Percentiles rank a stretch among this genome's conserved stretches.
Conservation (phyloP, 768 basidiomycete genomes). For the Rhodotorula taiwanensis region DNA sequence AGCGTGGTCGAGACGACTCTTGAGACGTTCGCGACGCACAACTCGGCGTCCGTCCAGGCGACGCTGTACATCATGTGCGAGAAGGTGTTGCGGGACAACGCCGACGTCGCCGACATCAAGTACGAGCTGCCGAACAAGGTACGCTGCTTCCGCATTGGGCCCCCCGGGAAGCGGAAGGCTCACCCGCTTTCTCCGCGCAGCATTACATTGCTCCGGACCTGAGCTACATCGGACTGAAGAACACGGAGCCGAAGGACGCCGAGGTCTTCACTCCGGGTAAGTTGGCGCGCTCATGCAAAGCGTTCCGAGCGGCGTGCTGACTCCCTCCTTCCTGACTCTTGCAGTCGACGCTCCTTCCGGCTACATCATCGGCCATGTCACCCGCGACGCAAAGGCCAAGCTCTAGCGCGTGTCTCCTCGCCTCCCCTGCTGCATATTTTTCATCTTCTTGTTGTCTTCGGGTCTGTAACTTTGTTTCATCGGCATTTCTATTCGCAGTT, state of each 20-base stretch:
- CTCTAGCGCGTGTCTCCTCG: conserved; percentile 15
- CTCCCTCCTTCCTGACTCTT: background rate
- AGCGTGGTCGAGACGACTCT: conserved; percentile 61
- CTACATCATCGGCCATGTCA: conserved; percentile 37
- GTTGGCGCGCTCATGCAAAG: too few relatives aligned
- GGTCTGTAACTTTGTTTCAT: too few relatives aligned
- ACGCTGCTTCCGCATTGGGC: background rate
- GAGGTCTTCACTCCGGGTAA: conserved; percentile 61
- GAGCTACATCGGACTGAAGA: conserved; percentile 51
- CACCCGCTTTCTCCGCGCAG: conserved; percentile 47
- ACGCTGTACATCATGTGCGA: conserved; percentile 55
- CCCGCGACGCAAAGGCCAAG: conserved; percentile 27
- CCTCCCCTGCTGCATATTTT: too few relatives aligned
- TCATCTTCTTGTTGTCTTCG: too few relatives aligned
- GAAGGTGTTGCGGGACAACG: conserved; percentile 61
- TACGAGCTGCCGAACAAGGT: conserved; percentile 70
- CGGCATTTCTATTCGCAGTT: too few relatives aligned
- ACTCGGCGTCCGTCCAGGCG: conserved; percentile 70
- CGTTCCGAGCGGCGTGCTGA: background rate
- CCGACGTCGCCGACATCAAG: conserved; percentile 54
- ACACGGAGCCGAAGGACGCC: conserved; percentile 52
- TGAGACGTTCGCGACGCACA: conserved; percentile 73
- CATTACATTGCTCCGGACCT: conserved; percentile 78
- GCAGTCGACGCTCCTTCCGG: conserved; percentile 50
- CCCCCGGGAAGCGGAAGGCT: conserved; percentile 13